Evolutionary conservation across 768 basidiomycete genomes (phyloP).

Genomic region (Polyporus arcularius): DNA sequence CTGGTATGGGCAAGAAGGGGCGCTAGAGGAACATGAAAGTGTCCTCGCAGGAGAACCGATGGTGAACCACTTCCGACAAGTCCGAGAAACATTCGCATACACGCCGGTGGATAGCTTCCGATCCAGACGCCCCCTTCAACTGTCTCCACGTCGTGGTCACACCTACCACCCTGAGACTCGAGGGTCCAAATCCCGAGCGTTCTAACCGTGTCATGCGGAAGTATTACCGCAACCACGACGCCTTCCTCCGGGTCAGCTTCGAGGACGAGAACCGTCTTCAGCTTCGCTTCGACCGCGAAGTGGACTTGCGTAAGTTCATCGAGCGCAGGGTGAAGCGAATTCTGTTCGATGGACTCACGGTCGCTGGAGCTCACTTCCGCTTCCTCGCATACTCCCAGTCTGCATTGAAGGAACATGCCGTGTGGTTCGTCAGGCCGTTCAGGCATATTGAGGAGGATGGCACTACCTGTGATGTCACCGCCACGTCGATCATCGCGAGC

Average conservation of each 20-base stretch:
- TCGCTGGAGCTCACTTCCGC: constrained; percentile 56
- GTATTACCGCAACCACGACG: constrained; percentile 49
- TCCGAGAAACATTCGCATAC: constrained; percentile 16
- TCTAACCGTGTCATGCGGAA: constrained; percentile 63
- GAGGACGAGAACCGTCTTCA: constrained; percentile 56
- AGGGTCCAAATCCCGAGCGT: constrained; percentile 57
- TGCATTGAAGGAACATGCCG: constrained; percentile 56
- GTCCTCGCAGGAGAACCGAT: not conserved
- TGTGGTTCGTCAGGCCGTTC: constrained; percentile 69
- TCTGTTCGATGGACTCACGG: constrained; percentile 43
- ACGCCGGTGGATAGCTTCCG: constrained; percentile 13
- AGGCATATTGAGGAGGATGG: constrained; percentile 24
- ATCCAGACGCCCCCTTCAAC: constrained; percentile 35
- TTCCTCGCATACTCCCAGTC: constrained; percentile 78
- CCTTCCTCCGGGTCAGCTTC: constrained; percentile 64
- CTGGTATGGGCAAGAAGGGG: constrained; percentile 21
- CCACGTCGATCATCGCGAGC: constrained; percentile 50
- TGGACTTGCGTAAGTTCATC: constrained; percentile 54
- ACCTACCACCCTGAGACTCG: constrained; percentile 52
- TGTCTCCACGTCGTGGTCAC: constrained; percentile 52
- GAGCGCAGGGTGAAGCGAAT: constrained; percentile 47
- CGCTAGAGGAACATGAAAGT: not conserved
- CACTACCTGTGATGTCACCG: constrained; percentile 18
- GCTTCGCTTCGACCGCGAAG: constrained; percentile 55
- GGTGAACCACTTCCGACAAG: constrained; percentile 13